A percentile compares a stretch with the other conserved stretches of the same genome.
Conservation (phyloP, 306 rosid species). For the Cucumis hystrix region DNA sequence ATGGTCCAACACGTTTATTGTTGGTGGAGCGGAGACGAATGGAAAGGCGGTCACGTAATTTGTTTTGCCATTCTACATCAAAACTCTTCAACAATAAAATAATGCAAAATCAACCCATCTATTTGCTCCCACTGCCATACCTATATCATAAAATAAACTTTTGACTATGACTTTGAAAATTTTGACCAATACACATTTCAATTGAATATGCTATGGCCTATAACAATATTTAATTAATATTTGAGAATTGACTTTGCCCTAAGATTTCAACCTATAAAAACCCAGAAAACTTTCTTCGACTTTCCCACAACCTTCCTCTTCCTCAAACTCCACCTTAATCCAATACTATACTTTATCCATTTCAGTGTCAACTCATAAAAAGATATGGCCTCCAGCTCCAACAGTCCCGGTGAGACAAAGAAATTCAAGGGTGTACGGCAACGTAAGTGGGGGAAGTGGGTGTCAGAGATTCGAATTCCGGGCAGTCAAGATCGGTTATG, state of each 20-base stretch:
- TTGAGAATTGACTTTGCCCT: background rate
- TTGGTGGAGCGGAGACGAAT: background rate
- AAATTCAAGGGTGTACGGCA: constrained; percentile 65
- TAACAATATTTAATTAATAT: background rate
- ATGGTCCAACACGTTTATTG: constrained; percentile 3
- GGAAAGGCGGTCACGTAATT: background rate
- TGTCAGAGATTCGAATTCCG: constrained; percentile 78
- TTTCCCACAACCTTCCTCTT: background rate
- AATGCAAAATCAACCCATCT: background rate
- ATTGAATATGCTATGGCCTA: background rate
- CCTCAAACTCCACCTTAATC: background rate
- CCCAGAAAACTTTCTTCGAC: background rate
- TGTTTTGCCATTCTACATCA: background rate
- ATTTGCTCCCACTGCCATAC: background rate
- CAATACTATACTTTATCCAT: background rate
- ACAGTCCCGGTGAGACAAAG: background rate
- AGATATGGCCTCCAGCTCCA: background rate
- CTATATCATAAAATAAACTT: background rate
- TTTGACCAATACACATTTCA: background rate
- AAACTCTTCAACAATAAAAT: background rate
- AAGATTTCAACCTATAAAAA: background rate
- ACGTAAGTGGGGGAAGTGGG: constrained; percentile 96
- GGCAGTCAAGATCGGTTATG: constrained; percentile 53
- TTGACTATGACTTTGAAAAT: constrained; percentile 2
- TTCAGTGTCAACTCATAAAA: background rate